These are phyloP conservation scores for Colletotrichum sp. DNA, from an alignment of 2,329 filamentous ascomycete species.

Conservation along the genomic window DNA sequence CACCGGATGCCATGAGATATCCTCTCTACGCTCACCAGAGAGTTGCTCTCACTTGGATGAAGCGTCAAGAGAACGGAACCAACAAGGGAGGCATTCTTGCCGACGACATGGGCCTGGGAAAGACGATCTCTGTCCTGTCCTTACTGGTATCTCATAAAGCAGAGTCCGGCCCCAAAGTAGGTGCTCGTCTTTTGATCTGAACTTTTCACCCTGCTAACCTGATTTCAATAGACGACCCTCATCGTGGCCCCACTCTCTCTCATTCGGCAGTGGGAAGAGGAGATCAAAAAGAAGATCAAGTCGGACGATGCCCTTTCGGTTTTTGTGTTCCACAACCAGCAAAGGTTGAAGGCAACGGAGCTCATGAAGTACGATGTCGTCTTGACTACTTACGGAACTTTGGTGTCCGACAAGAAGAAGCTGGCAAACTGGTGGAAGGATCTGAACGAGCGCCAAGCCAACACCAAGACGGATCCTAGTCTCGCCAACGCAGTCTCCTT, in stretches of 20 bases:
- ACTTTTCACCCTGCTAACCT: neutral
- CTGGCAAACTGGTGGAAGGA: slow-evolving; percentile 43
- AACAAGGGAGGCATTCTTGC: slow-evolving; percentile 81
- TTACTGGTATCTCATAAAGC: slow-evolving; percentile 75
- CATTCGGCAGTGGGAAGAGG: slow-evolving; percentile 83
- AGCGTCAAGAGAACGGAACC: slow-evolving; percentile 72
- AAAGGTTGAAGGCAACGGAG: slow-evolving; percentile 60
- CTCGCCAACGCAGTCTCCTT: slow-evolving; percentile 54
- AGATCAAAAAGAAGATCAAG: slow-evolving; percentile 75
- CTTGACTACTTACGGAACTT: slow-evolving; percentile 78
- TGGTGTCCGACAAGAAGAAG: slow-evolving; percentile 71
- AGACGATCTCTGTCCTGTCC: slow-evolving; percentile 82
- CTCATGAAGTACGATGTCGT: slow-evolving; percentile 75
- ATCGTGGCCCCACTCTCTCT: slow-evolving; percentile 83
- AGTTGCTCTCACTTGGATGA: slow-evolving; percentile 78
- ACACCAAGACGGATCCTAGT: slow-evolving; percentile 40
- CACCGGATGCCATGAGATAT: slow-evolving; percentile 71
- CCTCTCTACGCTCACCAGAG: slow-evolving; percentile 83
- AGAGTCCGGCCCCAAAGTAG: slow-evolving; percentile 42
- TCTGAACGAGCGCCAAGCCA: slow-evolving; percentile 42
- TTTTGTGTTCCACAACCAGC: slow-evolving; percentile 69
- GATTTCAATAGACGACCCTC: slow-evolving; percentile 67
- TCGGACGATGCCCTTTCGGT: slow-evolving; percentile 63
- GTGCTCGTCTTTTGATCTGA: neutral
- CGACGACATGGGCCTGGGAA: slow-evolving; percentile 85